Conservation (phyloP, 805 yeast species). For the Sporopachydermia lactativora region DNA sequence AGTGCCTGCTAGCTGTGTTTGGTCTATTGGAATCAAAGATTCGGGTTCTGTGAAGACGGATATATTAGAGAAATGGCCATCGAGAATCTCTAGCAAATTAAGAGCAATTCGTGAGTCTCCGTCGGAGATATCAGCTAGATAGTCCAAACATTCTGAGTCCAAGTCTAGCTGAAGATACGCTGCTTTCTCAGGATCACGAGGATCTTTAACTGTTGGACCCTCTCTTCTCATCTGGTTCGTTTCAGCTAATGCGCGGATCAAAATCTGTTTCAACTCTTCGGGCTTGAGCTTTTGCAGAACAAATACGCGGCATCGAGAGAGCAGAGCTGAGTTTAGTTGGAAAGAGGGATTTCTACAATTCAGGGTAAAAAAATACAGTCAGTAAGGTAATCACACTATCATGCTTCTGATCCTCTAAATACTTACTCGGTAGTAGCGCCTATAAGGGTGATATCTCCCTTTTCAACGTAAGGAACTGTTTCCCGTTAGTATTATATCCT, state of each 20-base stretch:
- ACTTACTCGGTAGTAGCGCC: constrained; percentile 87
- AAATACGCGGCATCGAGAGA: constrained; percentile 76
- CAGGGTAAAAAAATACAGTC: neutral
- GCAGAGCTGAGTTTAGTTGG: constrained; percentile 65
- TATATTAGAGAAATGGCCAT: constrained; percentile 28
- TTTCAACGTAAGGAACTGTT: constrained; percentile 60
- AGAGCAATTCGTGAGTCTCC: constrained; percentile 87
- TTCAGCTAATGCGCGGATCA: constrained; percentile 42
- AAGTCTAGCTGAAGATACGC: constrained; percentile 28
- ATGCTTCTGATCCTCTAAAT: too few relatives aligned
- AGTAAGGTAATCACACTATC: neutral
- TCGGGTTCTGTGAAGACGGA: neutral
- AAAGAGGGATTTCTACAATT: constrained; percentile 63
- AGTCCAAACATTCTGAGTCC: constrained; percentile 41
- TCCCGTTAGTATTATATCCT: neutral
- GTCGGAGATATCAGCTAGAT: constrained; percentile 57
- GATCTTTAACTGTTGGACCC: constrained; percentile 28
- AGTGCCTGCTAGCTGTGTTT: too few relatives aligned
- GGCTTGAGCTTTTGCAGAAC: constrained; percentile 39
- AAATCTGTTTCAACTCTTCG: constrained; percentile 36
- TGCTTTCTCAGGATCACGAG: neutral
- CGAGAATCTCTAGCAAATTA: constrained; percentile 62
- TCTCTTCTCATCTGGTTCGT: constrained; percentile 45
- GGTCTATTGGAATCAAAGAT: neutral
- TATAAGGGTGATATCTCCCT: constrained; percentile 55